phyloP scores from a whole-genome alignment of 768 basidiomycete species.

The Agaricus subrufescens region DNA sequence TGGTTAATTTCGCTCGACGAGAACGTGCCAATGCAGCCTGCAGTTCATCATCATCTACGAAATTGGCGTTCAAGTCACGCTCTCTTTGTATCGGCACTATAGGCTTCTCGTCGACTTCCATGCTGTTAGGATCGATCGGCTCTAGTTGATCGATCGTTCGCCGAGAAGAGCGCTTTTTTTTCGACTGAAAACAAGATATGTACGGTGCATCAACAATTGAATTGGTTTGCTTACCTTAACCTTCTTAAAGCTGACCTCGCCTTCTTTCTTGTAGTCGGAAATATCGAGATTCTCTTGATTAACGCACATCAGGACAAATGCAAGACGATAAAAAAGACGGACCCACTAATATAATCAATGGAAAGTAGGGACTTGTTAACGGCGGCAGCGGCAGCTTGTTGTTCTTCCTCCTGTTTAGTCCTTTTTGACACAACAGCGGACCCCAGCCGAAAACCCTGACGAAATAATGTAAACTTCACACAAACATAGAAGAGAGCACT shows the following conservation, averaged over 20 bases:
- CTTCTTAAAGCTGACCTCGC: constrained; percentile 94
- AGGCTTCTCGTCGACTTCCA: constrained; percentile 82
- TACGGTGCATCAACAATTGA: background rate
- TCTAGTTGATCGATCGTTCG: constrained; percentile 51
- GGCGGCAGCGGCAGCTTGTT: constrained; percentile 49
- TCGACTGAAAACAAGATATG: constrained; percentile 50
- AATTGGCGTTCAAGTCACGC: constrained; percentile 79
- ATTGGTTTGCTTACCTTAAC: constrained; percentile 54
- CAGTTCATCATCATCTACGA: constrained; percentile 97
- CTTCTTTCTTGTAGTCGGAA: constrained; percentile 87
- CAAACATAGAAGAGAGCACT: constrained; percentile 14
- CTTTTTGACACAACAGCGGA: constrained; percentile 41
- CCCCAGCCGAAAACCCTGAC: constrained; percentile 85
- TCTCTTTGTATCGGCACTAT: constrained; percentile 46
- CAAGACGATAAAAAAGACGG: background rate
- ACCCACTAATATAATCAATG: constrained; percentile 88
- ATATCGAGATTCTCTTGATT: constrained; percentile 74
- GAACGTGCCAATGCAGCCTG: constrained; percentile 88
- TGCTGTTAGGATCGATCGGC: constrained; percentile 43
- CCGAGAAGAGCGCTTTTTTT: constrained; percentile 84
- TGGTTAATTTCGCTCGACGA: constrained; percentile 76
- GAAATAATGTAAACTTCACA: background rate
- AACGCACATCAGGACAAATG: constrained; percentile 13
- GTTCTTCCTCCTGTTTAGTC: constrained; percentile 36
- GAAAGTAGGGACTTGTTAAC: constrained; percentile 80